A percentile compares a stretch with the other conserved stretches of the same genome.
These are phyloP conservation scores for Colletotrichum sp. DNA, from an alignment of 2,329 filamentous ascomycete genomes.

Conservation along the genomic window DNA sequence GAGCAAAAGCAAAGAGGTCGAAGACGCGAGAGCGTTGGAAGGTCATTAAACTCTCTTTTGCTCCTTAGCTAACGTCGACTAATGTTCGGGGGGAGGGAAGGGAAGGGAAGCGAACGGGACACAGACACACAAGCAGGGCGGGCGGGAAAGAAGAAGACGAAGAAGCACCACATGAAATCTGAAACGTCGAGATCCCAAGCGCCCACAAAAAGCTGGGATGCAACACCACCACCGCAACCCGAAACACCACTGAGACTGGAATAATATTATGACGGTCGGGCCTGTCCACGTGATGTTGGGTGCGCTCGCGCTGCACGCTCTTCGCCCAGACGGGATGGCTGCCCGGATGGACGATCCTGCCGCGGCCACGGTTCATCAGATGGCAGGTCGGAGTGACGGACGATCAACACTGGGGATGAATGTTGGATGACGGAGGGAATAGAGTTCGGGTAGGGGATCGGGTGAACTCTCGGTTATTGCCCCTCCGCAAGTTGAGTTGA, in stretches of 20 bases:
- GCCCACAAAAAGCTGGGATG: slow-evolving; percentile 14
- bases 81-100: not conserved
- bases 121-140: not conserved
- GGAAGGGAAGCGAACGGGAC: not conserved
- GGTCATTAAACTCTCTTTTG: not conserved
- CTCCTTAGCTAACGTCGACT: not conserved
- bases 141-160: not conserved
- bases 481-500: not conserved
- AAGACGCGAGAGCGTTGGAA: not conserved
- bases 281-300: not conserved
- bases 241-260: slow-evolving; percentile 19
- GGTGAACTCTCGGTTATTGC: not conserved
- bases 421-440: not conserved
- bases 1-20: not conserved
- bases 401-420: not conserved
- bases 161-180: not conserved
- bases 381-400: slow-evolving; percentile 5
- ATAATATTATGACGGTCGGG: not conserved
- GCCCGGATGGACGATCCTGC: not conserved
- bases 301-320: not conserved
- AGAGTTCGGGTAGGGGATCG: not conserved
- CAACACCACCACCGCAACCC: slow-evolving; percentile 3
- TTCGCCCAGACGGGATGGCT: slow-evolving; percentile 5
- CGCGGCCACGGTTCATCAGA: slow-evolving; percentile 1
- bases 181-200: slow-evolving; percentile 4